Evolutionary conservation across 306 rosid genomes (phyloP), one percentile per base, ranked within the genome.

Genomic region (Astragalus membranaceus): DNA sequence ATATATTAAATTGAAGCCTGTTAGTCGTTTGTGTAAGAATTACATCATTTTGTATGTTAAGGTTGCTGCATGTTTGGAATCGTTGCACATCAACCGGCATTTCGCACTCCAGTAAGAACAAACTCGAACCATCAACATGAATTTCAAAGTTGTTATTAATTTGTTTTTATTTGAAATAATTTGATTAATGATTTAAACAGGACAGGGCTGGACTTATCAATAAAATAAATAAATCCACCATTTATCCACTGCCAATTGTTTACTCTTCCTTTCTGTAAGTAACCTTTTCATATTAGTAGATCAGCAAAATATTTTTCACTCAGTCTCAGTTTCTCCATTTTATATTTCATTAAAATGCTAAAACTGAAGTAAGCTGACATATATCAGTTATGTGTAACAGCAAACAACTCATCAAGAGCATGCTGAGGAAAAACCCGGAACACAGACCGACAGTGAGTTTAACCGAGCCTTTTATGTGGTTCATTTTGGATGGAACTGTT

Each of bases 51-150:
- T 78, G 14, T 58, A 14, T 56, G 64, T 83, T 12, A 79, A 92
- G 98, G 96, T 75, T 92, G 96, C 89, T 86, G 96, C 78, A 88
- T 92, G 95, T 92, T 92, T 81, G 98, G 89, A 82, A 86, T 92
- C 50, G 89, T 87, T 60, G 95, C 95, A 47, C 96, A 92, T 80
- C 98, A 92, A 73, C 95, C 91, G 10, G 95, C 98, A 17, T 89
- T 92, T 69, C 86, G 92, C 67, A 96, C 98, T 57, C 92, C 89
- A 17, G 98, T 92, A 85, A 83, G 91, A 83, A 76, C 66, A 52
- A 69, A 58, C 75, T 36, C n/a, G 6, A 70, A 56, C 73, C 57
- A 37, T 75, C 61, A 72, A 52, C 42, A 8, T 62, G 72, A 39
- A 26, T 39, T 75, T 61, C 30, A 51, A 79, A 64, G 56, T 53